Conservation (phyloP, 495 filamentous ascomycete species). For the Thermothielavioides terrestris region DNA sequence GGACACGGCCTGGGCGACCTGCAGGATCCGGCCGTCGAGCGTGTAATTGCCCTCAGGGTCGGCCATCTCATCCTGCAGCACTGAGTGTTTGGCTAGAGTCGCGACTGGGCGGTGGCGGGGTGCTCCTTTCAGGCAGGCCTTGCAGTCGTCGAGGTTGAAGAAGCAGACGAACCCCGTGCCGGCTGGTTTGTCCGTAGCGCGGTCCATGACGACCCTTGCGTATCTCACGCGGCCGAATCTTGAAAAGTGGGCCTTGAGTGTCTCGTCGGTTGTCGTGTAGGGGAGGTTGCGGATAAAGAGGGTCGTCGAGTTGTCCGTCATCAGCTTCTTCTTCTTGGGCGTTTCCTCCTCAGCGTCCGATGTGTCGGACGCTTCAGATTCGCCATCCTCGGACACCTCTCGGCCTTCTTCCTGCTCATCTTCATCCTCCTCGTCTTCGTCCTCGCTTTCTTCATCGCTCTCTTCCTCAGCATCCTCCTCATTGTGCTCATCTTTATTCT, state of each 20-base stretch:
- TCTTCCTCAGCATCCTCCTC: conserved; percentile 37
- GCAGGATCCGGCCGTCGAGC: conserved; percentile 77
- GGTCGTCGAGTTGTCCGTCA: conserved; percentile 56
- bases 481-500: conserved; percentile 34
- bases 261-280: conserved; percentile 71
- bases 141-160: conserved; percentile 63
- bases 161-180: conserved; percentile 96
- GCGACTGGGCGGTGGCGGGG: conserved; percentile 48
- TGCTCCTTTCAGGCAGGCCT: conserved; percentile 61
- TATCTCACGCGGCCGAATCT: conserved; percentile 80
- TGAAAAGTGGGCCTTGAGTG: conserved; percentile 71
- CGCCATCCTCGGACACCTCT: conserved; percentile 18
- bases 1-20: conserved; percentile 75
- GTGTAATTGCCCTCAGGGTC: conserved; percentile 80
- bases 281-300: conserved; percentile 93
- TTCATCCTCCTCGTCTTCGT: conserved; percentile 30
- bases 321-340: conserved; percentile 9
- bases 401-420: conserved; percentile 33
- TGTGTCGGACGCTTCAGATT: conserved; percentile 17
- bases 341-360: conserved; percentile 32
- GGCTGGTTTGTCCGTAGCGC: conserved; percentile 69
- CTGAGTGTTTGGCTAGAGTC: conserved; percentile 53
- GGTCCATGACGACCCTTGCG: conserved; percentile 80
- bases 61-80: conserved; percentile 71
- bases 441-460: conserved; percentile 23